Base-by-base conservation (phyloP, 2,329 filamentous ascomycete genomes). In the Talaromyces amestolkiae region DNA sequence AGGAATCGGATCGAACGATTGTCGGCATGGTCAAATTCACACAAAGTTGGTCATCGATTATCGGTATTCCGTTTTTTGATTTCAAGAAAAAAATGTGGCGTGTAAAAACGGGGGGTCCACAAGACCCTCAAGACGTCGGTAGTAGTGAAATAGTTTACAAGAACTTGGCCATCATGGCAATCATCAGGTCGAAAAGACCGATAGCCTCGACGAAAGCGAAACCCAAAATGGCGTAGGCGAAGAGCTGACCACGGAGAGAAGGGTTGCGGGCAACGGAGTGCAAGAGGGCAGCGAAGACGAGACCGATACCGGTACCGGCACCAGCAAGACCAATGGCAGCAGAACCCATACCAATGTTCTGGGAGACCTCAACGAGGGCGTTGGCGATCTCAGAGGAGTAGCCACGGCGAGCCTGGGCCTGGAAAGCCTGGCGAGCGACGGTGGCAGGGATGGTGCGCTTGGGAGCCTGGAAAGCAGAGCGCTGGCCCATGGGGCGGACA, bases 271-370 rank as follows among this genome's bases (percentile, higher is more conserved):
- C 91, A 81, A 95, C 91, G 85, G 89, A 89, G 83, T 91, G 89
- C 79, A 96, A 87, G 80, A 96, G 91, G 78, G 91, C 89, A 80
- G 90, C 91, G 88, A 96, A 96, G 80, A 96, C 92, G 80, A 94
- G 89, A 87, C 92, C 92, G 84, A 95, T 96, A 91, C 92, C 92
- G 82, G 95, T 92, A 92, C 91, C 91, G 79, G 91, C 90, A 90
- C 90, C 90, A 80, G 90, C 91, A 78, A 96, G 90, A 90, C 92
- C 92, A 79, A 96, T 93, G 85, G 92, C 92, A 78, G 92, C 92
- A 75, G 89, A 85, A 83, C 91, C 91, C 90, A 93, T 93, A 87
- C 91, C 91, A 78, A 93, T 81, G 89, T 93, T 93, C 88, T 92
- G 91, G 83, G 91, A 93, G 84, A 92, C 90, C 87, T 93, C 90